These are phyloP conservation scores for Ustilago nuda DNA, from an alignment of 1,284 basidiomycete genomes.

Conservation along the genomic window DNA sequence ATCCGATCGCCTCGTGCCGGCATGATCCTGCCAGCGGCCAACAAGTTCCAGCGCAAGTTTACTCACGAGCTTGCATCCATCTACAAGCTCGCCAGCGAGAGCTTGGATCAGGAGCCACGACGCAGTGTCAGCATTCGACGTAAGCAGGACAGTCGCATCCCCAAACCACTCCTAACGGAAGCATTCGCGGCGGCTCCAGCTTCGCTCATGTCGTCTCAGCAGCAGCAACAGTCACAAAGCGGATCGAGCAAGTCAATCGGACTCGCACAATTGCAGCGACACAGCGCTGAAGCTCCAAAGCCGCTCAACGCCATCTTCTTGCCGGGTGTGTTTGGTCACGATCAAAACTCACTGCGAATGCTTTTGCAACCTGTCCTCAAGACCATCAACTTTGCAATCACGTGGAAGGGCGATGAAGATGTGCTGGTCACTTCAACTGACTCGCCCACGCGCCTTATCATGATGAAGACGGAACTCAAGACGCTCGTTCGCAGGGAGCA, in stretches of 20 bases:
- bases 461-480: conserved; percentile 54
- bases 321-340: conserved; percentile 60
- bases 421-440: conserved; percentile 57
- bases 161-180: conserved; percentile 57
- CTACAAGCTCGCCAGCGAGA: conserved; percentile 59
- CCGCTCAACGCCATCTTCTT: conserved; percentile 61
- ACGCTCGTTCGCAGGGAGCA: conserved; percentile 37
- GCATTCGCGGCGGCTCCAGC: conserved; percentile 44
- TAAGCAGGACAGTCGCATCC: conserved; percentile 57
- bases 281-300: conserved; percentile 28
- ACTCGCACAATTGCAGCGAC: conserved; percentile 52
- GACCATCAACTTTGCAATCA: conserved; percentile 42
- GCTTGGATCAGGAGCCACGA: conserved; percentile 58
- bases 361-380: conserved; percentile 44
- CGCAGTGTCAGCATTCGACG: conserved; percentile 62
- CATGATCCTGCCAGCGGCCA: conserved; percentile 57
- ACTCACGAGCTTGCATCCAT: conserved; percentile 58
- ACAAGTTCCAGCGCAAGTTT: conserved; percentile 58
- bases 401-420: conserved; percentile 61
- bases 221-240: conserved; percentile 19
- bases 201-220: conserved; percentile 30
- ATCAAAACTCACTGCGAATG: conserved; percentile 46
- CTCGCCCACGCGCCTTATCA: conserved; percentile 41
- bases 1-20: conserved; percentile 62
- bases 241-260: conserved; percentile 31